phyloP scores from a whole-genome alignment of 805 yeast genomes.

The Wickerhamomyces mucosus region DNA sequence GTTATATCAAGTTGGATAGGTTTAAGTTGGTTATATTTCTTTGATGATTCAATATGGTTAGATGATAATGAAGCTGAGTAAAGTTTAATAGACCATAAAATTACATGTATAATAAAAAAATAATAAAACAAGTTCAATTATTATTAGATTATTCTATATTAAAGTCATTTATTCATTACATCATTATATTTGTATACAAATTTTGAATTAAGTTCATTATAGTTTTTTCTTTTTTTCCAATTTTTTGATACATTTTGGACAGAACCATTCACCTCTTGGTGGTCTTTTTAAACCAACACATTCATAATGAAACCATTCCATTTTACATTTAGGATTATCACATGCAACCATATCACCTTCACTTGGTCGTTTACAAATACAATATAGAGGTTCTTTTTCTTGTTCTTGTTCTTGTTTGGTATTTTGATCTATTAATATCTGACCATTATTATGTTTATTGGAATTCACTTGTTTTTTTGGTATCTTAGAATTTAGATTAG shows the following conservation, averaged over 20 bases:
- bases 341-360: slow-evolving; percentile 87
- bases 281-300: slow-evolving; percentile 62
- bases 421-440: too few species aligned
- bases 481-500: too few species aligned
- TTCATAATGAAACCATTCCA: slow-evolving; percentile 74
- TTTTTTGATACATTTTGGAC: slow-evolving; percentile 35
- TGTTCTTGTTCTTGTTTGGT: slow-evolving; percentile 4
- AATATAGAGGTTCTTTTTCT: slow-evolving; percentile 25
- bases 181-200: slow-evolving; percentile 1
- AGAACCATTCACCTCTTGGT: slow-evolving; percentile 64
- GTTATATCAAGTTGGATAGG: slow-evolving; percentile 83
- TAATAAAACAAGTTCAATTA: neutral
- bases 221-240: slow-evolving; percentile 5
- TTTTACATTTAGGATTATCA: slow-evolving; percentile 64
- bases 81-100: neutral
- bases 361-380: slow-evolving; percentile 37
- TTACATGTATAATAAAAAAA: neutral
- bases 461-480: too few species aligned
- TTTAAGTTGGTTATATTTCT: slow-evolving; percentile 78
- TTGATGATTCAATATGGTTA: slow-evolving; percentile 66
- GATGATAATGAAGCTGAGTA: slow-evolving; percentile 5
- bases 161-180: too few species aligned
- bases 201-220: neutral
- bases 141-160: neutral
- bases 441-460: too few species aligned